Conservation (phyloP, 1,139 yeast species). For the Arxiozyma telluris region DNA sequence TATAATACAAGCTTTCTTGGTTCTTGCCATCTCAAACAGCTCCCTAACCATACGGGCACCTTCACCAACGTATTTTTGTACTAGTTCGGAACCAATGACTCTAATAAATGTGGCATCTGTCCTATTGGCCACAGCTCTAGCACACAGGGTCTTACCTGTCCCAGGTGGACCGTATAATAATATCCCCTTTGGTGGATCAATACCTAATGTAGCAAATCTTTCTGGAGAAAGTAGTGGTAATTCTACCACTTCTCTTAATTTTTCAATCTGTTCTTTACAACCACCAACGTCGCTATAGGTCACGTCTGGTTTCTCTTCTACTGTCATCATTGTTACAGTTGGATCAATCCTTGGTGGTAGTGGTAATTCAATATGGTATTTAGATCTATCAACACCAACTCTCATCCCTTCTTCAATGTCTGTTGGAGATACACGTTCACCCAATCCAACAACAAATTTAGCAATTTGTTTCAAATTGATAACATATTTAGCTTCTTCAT, state of each 20-base stretch:
- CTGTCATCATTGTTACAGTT: conserved; percentile 99
- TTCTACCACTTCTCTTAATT: conserved; percentile 94
- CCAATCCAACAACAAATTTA: conserved; percentile 91
- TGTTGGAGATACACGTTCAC: conserved; percentile 94
- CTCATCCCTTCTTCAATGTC: conserved; percentile 99
- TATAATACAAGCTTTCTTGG: conserved; percentile 93
- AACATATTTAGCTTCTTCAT: conserved; percentile 82
- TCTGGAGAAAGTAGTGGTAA: conserved; percentile 91
- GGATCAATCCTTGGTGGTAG: conserved; percentile 97
- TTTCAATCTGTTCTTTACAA: conserved; percentile 94
- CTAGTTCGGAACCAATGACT: conserved; percentile 95
- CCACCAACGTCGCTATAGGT: conserved; percentile 94
- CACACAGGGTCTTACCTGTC: conserved; percentile 95
- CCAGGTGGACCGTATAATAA: conserved; percentile 97
- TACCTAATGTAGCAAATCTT: conserved; percentile 89
- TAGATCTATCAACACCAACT: conserved; percentile 96
- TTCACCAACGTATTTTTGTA: conserved; percentile 97
- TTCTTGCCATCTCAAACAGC: conserved; percentile 95
- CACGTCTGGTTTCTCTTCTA: conserved; percentile 94
- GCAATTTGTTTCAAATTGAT: conserved; percentile 97
- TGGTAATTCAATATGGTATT: conserved; percentile 93
- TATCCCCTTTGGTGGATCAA: conserved; percentile 98
- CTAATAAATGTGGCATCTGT: conserved; percentile 97
- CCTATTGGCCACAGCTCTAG: conserved; percentile 96
- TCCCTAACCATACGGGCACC: conserved; percentile 99